A percentile compares a stretch with the other conserved stretches of the same genome.
phyloP scores from a whole-genome alignment of 2,329 filamentous ascomycete genomes.

The Fusarium irregulare region DNA sequence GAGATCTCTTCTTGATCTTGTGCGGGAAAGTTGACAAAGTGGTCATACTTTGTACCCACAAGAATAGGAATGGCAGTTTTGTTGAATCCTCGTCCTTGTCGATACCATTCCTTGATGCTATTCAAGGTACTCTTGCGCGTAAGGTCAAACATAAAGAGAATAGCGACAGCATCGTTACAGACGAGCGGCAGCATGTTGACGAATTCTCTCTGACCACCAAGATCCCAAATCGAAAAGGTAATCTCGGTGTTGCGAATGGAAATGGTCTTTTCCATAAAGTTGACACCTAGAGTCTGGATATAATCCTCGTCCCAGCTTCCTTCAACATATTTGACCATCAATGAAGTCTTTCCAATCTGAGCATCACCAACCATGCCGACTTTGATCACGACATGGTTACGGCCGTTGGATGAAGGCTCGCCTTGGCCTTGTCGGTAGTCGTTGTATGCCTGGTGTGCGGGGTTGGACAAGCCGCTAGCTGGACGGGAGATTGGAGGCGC shows the following conservation, averaged over 20 bases:
- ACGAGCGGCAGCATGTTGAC: constrained; percentile 99
- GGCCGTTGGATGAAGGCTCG: constrained; percentile 57
- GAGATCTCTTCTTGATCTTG: constrained; percentile 99
- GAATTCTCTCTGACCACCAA: constrained; percentile 97
- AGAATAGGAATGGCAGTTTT: constrained; percentile 99
- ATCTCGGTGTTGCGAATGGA: constrained; percentile 99
- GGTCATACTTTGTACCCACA: constrained; percentile 98
- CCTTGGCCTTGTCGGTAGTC: constrained; percentile 59
- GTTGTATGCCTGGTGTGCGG: constrained; percentile 53
- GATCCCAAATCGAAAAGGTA: constrained; percentile 99
- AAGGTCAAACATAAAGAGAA: constrained; percentile 99
- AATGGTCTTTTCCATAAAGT: constrained; percentile 99
- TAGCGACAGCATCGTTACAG: constrained; percentile 98
- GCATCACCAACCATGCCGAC: constrained; percentile 99
- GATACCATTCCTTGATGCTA: constrained; percentile 99
- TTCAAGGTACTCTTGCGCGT: constrained; percentile 98
- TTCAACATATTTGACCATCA: constrained; percentile 99
- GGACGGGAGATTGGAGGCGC: constrained; percentile 63
- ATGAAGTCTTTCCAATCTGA: constrained; percentile 97
- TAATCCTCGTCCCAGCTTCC: constrained; percentile 99
- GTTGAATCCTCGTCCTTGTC: constrained; percentile 97
- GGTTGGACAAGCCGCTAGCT: constrained; percentile 65
- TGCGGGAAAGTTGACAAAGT: constrained; percentile 97
- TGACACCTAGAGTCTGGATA: constrained; percentile 97
- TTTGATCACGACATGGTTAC: constrained; percentile 93